Base-by-base conservation (phyloP, 129 eudicot species). In the Ambrosia artemisiifolia region DNA sequence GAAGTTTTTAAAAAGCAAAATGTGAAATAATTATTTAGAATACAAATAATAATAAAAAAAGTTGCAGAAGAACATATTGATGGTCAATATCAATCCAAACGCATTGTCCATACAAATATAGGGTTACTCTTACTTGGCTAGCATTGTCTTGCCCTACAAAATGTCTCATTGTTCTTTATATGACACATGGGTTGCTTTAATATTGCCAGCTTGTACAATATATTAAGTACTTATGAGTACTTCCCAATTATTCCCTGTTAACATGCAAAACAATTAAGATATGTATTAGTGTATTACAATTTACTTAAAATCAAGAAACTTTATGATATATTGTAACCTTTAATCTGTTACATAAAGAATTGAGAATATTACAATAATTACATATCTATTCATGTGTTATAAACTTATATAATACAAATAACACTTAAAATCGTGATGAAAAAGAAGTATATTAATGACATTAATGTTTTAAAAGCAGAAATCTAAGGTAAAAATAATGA, bases 161-260 rank as follows among this genome's bases (percentile, higher is more conserved):
- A 71, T 71, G 82, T 78, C 72, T 53, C 77, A 16, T 54, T 78
- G 77, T 71, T 71, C 76, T 71, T 12, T 24, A 57, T 28, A 57
- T 28, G 32, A 28, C 64, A 57, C 63, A 19, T 69, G 65, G 81
- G 49, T 42, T 7, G 70, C 71, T 49, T 64, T 42, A 70, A 42
- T 63, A 50, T 54, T 71, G 77, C 77, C 77, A 78, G 60, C 77
- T 63, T 71, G 82, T 78, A 78, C 77, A n/a, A n/a, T n/a, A 36
- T 63, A 78, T 70, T 40, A 70, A 70, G 82, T 70, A 78, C 82
- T 70, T 70, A 11, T 9, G 67, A 68, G 81, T 70, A 77, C 76
- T 53, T 14, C 7, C 42, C 11, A 9, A 9, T 3, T 36, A 17
- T n/a, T 20, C 11, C 50, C 50, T 12, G 4, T 13, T 59, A 59